Evolutionary conservation across 2,329 filamentous ascomycete genomes (phyloP), one percentile per base, ranked within the genome.

Genomic region (Fusarium haematococcum): DNA sequence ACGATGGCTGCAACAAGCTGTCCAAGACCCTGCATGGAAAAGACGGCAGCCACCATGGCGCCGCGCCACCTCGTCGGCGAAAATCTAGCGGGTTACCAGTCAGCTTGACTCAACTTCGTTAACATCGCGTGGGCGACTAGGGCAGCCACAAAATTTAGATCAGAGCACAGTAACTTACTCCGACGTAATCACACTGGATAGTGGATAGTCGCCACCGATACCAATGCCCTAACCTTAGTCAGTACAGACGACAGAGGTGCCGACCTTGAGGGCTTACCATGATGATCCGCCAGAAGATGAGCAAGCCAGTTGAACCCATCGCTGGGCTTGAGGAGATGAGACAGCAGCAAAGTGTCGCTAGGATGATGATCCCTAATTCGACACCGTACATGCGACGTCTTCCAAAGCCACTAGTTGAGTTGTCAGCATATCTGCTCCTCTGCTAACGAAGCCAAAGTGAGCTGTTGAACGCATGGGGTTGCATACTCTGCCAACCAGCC

Each of bases 21-120:
- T n/a, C 94, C 94, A 30, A 95, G 86, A 57, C 93, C 93, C 79
- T 97, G 94, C 93, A 95, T 95, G 41, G 93, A 93, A 79, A 97
- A 97, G 58, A 96, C 93, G 18, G 92, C 89, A 13, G 91, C 93
- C 86, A 97, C 93, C 92, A 97, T 96, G 67, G 91, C 93, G 70
- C 93, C 94, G 77, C 94, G 88, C 91, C 93, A 95, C 77, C 92
- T 90, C 14, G 94, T 96, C 4, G 93, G 94, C 10, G 94, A 93
- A 80, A 96, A 96, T 77, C 90, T 91, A 74, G 14, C 5, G 25
- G n/a, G 11, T 65, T 54, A 39, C 45, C 50, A 39, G 75, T 80
- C 69, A 79, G 72, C 56, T 30, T 41, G 14, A 32, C 45, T 70
- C 30, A 43, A 50, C 18, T 59, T 32, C 14, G 56, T 50, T 20